phyloP scores from a whole-genome alignment of 1,139 yeast species.

The Saccharomyces hybrid region DNA sequence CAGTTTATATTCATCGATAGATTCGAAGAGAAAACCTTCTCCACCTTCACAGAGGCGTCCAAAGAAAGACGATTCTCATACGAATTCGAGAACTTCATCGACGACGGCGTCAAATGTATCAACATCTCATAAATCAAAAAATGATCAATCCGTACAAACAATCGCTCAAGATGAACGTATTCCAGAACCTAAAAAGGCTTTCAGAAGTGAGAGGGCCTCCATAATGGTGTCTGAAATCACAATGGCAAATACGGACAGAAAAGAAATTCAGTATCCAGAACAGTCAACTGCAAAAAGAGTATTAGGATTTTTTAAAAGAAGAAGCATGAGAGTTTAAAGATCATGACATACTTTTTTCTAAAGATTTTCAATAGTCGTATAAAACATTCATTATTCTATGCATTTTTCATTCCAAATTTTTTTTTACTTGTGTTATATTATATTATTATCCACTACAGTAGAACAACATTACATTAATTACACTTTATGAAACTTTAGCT shows the following conservation, averaged over 20 bases:
- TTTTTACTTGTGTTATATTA: background rate
- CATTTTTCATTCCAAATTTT: background rate
- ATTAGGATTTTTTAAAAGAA: constrained; percentile 72
- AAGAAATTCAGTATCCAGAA: constrained; percentile 11
- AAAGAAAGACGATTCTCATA: background rate
- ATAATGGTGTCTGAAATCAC: constrained; percentile 14
- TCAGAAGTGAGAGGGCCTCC: constrained; percentile 14
- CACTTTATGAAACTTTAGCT: background rate
- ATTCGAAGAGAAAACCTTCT: constrained; percentile 3
- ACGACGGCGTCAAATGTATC: background rate
- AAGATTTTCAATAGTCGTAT: background rate
- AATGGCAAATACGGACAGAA: background rate
- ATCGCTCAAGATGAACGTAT: background rate
- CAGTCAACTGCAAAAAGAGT: constrained; percentile 72
- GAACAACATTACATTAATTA: background rate
- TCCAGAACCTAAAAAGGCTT: background rate
- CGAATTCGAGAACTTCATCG: background rate
- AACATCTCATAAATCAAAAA: background rate
- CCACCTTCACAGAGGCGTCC: background rate
- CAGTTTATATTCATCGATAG: constrained; percentile 7
- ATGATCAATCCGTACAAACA: background rate
- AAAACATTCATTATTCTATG: background rate
- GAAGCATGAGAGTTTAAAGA: constrained; percentile 43
- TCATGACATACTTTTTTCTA: background rate
- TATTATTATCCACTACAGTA: background rate